phyloP scores from a whole-genome alignment of 1,284 basidiomycete genomes.

The Moniliophthora roreri region DNA sequence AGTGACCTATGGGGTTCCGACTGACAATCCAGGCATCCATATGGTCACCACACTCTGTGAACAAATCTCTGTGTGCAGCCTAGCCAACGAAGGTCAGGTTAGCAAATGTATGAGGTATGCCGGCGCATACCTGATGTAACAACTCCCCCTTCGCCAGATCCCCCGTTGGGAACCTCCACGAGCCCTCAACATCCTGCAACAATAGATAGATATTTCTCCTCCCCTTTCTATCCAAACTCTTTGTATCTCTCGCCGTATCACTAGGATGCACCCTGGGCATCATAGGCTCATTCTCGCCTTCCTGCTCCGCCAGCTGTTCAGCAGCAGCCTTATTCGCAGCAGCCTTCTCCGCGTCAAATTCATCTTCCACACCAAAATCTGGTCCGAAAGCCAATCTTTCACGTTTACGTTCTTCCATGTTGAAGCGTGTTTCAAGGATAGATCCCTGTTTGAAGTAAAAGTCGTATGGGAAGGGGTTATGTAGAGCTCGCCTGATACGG shows the following conservation, averaged over 20 bases:
- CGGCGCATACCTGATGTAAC: slow-evolving; percentile 57
- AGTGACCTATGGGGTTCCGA: slow-evolving; percentile 67
- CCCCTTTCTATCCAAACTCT: slow-evolving; percentile 79
- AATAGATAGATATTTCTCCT: slow-evolving; percentile 88
- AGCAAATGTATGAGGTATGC: not conserved
- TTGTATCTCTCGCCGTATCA: slow-evolving; percentile 61
- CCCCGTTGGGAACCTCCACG: slow-evolving; percentile 85
- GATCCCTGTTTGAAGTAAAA: slow-evolving; percentile 97
- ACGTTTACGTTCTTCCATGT: slow-evolving; percentile 66
- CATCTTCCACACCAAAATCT: slow-evolving; percentile 45
- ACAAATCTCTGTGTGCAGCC: slow-evolving; percentile 70
- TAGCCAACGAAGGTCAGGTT: slow-evolving; percentile 27
- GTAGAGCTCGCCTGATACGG: slow-evolving; percentile 80
- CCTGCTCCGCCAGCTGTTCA: slow-evolving; percentile 63
- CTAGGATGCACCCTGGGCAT: slow-evolving; percentile 61
- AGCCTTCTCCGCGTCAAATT: slow-evolving; percentile 39
- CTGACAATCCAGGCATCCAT: slow-evolving; percentile 86
- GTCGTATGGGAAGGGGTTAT: slow-evolving; percentile 86
- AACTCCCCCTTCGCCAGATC: slow-evolving; percentile 61
- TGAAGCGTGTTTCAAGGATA: slow-evolving; percentile 82
- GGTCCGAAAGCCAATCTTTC: slow-evolving; percentile 73
- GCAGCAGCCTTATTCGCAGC: slow-evolving; percentile 50
- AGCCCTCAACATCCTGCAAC: slow-evolving; percentile 56
- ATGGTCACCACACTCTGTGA: slow-evolving; percentile 63
- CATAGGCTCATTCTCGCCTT: slow-evolving; percentile 62